These are phyloP conservation scores for Erysimum cheiranthoides DNA, from an alignment of 345 rosid genomes.

Conservation along the genomic window DNA sequence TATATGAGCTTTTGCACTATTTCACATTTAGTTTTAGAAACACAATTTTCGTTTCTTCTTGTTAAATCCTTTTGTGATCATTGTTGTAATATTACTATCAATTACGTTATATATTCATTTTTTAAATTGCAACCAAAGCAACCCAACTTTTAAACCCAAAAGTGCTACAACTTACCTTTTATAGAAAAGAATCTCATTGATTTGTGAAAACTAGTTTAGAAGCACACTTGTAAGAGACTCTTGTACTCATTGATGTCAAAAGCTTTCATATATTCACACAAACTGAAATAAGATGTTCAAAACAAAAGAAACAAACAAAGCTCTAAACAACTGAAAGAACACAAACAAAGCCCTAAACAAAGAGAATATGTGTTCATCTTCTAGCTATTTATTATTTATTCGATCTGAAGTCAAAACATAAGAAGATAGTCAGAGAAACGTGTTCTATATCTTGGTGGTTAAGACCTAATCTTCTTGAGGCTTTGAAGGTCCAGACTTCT, in stretches of 20 bases:
- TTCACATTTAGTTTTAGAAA: slow-evolving; percentile 32
- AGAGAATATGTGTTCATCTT: not conserved
- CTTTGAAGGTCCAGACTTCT: slow-evolving; percentile 76
- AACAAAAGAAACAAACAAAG: slow-evolving; percentile 4
- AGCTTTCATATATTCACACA: slow-evolving; percentile 31
- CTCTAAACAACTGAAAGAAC: not conserved
- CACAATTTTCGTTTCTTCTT: not conserved
- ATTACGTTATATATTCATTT: not conserved
- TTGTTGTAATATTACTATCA: slow-evolving; percentile 23
- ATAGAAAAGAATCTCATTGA: not conserved
- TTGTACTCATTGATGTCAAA: not conserved
- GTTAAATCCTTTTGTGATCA: not conserved
- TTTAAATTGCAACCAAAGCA: slow-evolving; percentile 1
- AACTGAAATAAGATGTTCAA: slow-evolving; percentile 19
- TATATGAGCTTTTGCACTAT: slow-evolving; percentile 14
- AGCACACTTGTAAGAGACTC: not conserved
- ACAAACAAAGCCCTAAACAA: slow-evolving; percentile 16
- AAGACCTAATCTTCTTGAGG: slow-evolving; percentile 57
- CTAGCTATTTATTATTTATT: slow-evolving; percentile 28
- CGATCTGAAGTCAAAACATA: slow-evolving; percentile 7
- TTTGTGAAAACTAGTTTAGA: not conserved
- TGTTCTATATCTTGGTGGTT: not conserved
- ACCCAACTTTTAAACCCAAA: slow-evolving; percentile 10
- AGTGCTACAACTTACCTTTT: not conserved
- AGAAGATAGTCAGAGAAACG: slow-evolving; percentile 25